These are phyloP conservation scores for Friedmanniomyces simplex DNA, from an alignment of 495 filamentous ascomycete species.

Conservation along the genomic window DNA sequence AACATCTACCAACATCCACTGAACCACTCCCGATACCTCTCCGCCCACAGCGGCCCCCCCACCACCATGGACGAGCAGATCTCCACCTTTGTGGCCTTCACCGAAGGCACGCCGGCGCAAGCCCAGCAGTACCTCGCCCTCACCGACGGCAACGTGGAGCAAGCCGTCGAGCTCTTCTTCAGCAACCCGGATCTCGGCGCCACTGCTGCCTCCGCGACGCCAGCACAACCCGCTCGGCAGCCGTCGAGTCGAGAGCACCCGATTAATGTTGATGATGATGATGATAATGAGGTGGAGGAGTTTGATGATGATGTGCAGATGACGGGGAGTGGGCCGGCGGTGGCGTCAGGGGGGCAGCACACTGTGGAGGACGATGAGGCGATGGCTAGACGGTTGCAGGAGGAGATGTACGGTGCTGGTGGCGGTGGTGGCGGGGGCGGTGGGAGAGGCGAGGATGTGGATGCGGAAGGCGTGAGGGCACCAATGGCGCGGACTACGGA, in stretches of 20 bases:
- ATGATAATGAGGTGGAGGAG: slow-evolving; percentile 57
- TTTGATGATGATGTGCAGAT: slow-evolving; percentile 39
- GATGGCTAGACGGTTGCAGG: slow-evolving; percentile 80
- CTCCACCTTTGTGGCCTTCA: slow-evolving; percentile 57
- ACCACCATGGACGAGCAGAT: slow-evolving; percentile 59
- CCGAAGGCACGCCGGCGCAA: slow-evolving; percentile 48
- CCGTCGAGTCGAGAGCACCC: slow-evolving; percentile 6
- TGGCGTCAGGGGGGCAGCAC: not conserved
- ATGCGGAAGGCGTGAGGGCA: slow-evolving; percentile 65
- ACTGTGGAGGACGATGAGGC: slow-evolving; percentile 74
- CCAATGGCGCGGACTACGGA: slow-evolving; percentile 88
- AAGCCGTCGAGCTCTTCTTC: slow-evolving; percentile 83
- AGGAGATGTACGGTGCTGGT: slow-evolving; percentile 61
- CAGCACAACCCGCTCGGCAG: slow-evolving; percentile 31
- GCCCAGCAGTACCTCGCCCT: slow-evolving; percentile 73
- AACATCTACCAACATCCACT: too few species aligned
- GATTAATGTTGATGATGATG: slow-evolving; percentile 45
- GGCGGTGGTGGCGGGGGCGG: slow-evolving; percentile 36
- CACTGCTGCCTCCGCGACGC: slow-evolving; percentile 31
- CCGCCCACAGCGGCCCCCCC: not conserved
- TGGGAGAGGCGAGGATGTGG: slow-evolving; percentile 26
- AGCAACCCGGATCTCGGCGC: slow-evolving; percentile 44
- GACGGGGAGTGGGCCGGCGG: slow-evolving; percentile 15
- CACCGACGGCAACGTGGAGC: slow-evolving; percentile 67
- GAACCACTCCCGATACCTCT: too few species aligned